These are phyloP conservation scores for Yamadazyma philogaea DNA, from an alignment of 805 yeast species.

Conservation along the genomic window DNA sequence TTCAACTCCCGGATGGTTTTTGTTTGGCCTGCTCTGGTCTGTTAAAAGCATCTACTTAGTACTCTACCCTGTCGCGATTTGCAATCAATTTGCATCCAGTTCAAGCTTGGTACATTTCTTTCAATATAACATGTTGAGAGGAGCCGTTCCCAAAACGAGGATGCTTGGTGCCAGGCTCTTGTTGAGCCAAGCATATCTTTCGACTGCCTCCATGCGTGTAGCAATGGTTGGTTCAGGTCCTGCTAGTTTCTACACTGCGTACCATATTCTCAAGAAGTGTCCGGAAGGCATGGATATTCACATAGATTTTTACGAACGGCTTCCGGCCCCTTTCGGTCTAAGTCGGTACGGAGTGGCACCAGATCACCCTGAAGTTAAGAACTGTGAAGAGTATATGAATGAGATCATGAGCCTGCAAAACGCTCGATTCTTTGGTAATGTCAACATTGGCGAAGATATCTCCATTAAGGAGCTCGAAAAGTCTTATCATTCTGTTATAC, in stretches of 20 bases:
- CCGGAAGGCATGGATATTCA: slow-evolving; percentile 29
- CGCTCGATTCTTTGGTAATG: slow-evolving; percentile 65
- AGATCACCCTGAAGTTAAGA: slow-evolving; percentile 95
- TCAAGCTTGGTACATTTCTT: not conserved
- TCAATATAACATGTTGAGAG: not conserved
- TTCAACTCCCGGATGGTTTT: not conserved
- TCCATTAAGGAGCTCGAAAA: slow-evolving; percentile 46
- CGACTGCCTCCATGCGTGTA: slow-evolving; percentile 27
- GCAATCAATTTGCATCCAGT: not conserved
- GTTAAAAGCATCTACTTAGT: not conserved
- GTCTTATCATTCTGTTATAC: slow-evolving; percentile 68
- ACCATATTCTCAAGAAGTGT: slow-evolving; percentile 56
- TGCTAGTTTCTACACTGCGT: slow-evolving; percentile 89
- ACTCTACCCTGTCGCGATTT: not conserved
- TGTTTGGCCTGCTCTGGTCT: too few species aligned
- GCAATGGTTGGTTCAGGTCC: slow-evolving; percentile 96
- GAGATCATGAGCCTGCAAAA: slow-evolving; percentile 38
- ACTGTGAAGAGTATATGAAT: slow-evolving; percentile 70
- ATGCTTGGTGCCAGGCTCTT: not conserved
- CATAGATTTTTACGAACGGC: slow-evolving; percentile 76
- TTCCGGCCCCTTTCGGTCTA: slow-evolving; percentile 89
- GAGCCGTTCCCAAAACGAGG: not conserved
- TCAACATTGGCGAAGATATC: slow-evolving; percentile 62
- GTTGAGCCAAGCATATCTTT: not conserved
- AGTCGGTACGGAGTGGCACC: slow-evolving; percentile 98